phyloP scores from a whole-genome alignment of 257 asterid genomes.

The Misopates orontium region DNA sequence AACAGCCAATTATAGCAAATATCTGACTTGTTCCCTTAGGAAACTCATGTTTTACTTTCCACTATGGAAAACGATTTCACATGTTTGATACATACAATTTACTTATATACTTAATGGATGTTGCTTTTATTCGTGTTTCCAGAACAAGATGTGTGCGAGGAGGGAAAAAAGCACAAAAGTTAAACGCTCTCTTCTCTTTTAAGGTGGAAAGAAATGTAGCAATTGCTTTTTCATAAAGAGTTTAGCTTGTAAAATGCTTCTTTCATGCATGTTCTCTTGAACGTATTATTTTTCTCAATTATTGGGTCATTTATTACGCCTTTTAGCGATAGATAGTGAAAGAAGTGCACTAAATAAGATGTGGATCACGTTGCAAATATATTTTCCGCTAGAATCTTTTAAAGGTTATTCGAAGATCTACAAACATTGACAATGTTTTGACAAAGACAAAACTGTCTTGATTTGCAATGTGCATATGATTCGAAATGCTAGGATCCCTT shows the following conservation, averaged over 20 bases:
- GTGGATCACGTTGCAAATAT: conserved; percentile 19
- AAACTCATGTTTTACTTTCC: not conserved
- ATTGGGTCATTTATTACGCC: conserved; percentile 15
- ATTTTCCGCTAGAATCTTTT: conserved; percentile 9
- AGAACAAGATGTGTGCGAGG: not conserved
- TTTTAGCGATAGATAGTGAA: conserved; percentile 24
- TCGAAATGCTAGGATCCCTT: conserved; percentile 15
- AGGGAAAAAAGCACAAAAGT: not conserved
- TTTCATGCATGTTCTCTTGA: conserved; percentile 31
- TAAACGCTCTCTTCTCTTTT: not conserved
- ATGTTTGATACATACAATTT: not conserved
- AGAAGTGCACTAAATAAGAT: conserved; percentile 26
- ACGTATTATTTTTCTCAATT: not conserved
- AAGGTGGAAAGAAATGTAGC: conserved; percentile 10
- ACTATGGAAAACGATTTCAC: too few relatives aligned
- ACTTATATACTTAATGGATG: not conserved
- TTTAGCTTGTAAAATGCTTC: conserved; percentile 25
- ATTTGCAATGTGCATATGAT: conserved; percentile 22
- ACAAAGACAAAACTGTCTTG: conserved; percentile 4
- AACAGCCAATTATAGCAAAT: not conserved
- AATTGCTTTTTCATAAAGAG: conserved; percentile 36
- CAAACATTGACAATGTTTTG: conserved; percentile 10
- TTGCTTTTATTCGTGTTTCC: not conserved
- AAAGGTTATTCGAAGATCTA: not conserved
- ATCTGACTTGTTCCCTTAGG: not conserved